A percentile compares a stretch with the other conserved stretches of the same genome.
Evolutionary conservation across 2,329 filamentous ascomycete genomes (phyloP).

Genomic region (Stemphylium beticola): DNA sequence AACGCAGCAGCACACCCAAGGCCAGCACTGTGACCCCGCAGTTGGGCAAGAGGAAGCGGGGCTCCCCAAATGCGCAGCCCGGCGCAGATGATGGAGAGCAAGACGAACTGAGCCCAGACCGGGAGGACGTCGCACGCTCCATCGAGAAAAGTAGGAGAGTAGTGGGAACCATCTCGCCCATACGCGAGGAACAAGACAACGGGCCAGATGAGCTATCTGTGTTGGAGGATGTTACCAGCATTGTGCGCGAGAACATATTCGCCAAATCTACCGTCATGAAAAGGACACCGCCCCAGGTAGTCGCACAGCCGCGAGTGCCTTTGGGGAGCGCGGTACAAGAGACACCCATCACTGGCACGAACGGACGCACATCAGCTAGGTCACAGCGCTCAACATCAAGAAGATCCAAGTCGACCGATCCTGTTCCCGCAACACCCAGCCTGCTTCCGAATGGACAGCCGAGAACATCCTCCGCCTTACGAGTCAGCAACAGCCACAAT

Average conservation of each 20-base stretch:
- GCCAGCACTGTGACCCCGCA: conserved; percentile 34
- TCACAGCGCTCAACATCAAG: conserved; percentile 16
- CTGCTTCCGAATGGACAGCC: conserved; percentile 20
- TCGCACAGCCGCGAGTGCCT: conserved; percentile 12
- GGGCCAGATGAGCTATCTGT: conserved; percentile 38
- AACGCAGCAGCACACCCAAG: conserved; percentile 24
- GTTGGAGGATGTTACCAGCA: conserved; percentile 26
- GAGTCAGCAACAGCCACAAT: conserved; percentile 14
- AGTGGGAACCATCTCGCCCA: conserved; percentile 29
- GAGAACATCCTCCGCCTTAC: conserved; percentile 19
- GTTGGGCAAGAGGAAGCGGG: conserved; percentile 45
- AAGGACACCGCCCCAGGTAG: conserved; percentile 17
- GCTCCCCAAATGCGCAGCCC: conserved; percentile 22
- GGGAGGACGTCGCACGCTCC: conserved; percentile 31
- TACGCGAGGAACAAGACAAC: conserved; percentile 34
- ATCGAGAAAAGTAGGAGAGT: conserved; percentile 38
- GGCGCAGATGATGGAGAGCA: conserved; percentile 29
- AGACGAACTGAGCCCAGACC: conserved; percentile 45
- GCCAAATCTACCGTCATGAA: conserved; percentile 14
- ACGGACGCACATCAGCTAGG: conserved; percentile 13
- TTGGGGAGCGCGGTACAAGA: conserved; percentile 5
- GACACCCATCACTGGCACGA: conserved; percentile 12
- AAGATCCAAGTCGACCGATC: conserved; percentile 30
- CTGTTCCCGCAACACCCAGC: conserved; percentile 33
- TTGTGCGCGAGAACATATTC: conserved; percentile 19